Evolutionary conservation across 164 flowering plant genomes (phyloP), one percentile per base, ranked within the genome.

Genomic region (Taxillus chinensis): DNA sequence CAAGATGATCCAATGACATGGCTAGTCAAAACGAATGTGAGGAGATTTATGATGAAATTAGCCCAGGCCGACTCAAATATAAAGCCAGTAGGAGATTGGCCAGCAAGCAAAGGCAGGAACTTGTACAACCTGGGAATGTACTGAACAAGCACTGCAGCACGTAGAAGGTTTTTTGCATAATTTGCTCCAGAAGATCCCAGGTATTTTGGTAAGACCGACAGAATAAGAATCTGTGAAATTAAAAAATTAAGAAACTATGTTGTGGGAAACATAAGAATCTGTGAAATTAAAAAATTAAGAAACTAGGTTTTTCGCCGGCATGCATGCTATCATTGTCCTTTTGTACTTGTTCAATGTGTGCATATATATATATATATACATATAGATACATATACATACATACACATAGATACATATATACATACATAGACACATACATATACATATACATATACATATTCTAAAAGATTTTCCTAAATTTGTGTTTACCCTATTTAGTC

Each of bases 11-110:
- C 86, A 63, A 89, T 87, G 55, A 89, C 80, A 77, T 92, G 98
- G 60, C 92, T 86, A 60, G 95, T 66, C 70, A 92, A 68, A 45
- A 87, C 74, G 68, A 80, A 92, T 8, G 86, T 82, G 69, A 92
- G 80, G 68, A 92, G 90, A 80, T 92, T 92, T 37, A 92, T 87
- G 42, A 92, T 70, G 66, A 92, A 89, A 70, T 89, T 89, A 17
- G 92, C 92, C 95, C 95, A 89, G 64, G 98, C 98, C 27, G 98
- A 80, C 81, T 92, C 98, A 80, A 92, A 92, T 70, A 89, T 75
- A 72, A 92, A 84, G 53, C 95, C 90, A 56, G 65, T 86, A 55
- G 92, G 68, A 64, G 96, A 82, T 59, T 76, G 92, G 12, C 98
- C 96, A 68, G 80, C 86, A 56, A 87, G 76, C 59, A 87, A 68